phyloP scores from a whole-genome alignment of 2,329 filamentous ascomycete genomes.

The Pseudopyrenochaeta lycopersici region DNA sequence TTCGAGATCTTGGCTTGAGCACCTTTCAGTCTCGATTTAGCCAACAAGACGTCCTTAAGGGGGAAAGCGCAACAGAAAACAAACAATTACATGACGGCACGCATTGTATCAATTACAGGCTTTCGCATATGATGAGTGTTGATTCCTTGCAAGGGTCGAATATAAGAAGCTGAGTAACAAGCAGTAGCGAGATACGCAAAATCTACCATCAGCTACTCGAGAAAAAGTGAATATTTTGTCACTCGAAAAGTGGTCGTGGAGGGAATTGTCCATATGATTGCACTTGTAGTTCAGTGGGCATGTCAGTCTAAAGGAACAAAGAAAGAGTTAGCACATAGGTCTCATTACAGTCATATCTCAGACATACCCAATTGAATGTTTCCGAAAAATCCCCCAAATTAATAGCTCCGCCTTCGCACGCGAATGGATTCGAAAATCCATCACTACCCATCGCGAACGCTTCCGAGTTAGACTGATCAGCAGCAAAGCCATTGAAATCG shows the following conservation, averaged over 20 bases:
- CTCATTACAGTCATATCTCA: not conserved
- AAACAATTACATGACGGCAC: too few species aligned
- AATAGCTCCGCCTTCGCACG: conserved; percentile 29
- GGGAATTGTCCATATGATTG: conserved; percentile 13
- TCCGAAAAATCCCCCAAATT: conserved; percentile 27
- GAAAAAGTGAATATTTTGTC: not conserved
- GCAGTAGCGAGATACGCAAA: not conserved
- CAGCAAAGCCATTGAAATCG: conserved; percentile 20
- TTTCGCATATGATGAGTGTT: too few species aligned
- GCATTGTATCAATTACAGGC: too few species aligned
- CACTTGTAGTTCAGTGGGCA: conserved; percentile 17
- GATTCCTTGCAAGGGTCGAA: not conserved
- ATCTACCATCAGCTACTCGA: not conserved
- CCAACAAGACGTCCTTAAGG: not conserved
- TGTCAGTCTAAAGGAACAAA: conserved; percentile 10
- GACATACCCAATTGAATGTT: conserved; percentile 36
- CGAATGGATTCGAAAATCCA: conserved; percentile 22
- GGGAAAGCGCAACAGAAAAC: not conserved
- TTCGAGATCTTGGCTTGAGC: not conserved
- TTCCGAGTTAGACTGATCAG: conserved; percentile 1
- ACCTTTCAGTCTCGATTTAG: not conserved
- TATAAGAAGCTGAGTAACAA: not conserved
- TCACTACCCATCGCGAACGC: conserved; percentile 11
- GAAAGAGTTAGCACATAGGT: not conserved
- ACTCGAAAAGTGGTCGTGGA: not conserved